Percentiles rank a stretch among this genome's conserved stretches.
These are phyloP conservation scores for Neocucurbitaria cava DNA, from an alignment of 2,329 filamentous ascomycete genomes.

Conservation along the genomic window DNA sequence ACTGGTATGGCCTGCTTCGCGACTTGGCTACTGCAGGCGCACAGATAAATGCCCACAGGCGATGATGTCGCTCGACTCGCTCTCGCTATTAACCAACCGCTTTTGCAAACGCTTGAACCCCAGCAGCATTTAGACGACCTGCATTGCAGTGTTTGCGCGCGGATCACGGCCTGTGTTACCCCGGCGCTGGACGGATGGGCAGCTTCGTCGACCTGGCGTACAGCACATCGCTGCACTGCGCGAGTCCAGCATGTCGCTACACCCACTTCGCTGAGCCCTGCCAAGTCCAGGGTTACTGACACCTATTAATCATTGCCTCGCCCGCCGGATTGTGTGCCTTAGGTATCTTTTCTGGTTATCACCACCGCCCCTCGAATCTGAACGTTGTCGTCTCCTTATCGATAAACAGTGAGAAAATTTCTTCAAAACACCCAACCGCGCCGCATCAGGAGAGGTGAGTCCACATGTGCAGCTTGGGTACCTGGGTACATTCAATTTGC, in stretches of 20 bases:
- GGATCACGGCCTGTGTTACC: slow-evolving; percentile 33
- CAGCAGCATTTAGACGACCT: slow-evolving; percentile 21
- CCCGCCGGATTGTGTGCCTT: slow-evolving; percentile 12
- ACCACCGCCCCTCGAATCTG: slow-evolving; percentile 3
- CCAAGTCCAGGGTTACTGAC: slow-evolving; percentile 32
- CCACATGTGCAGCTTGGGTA: neutral
- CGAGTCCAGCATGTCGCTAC: slow-evolving; percentile 36
- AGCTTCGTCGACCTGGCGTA: slow-evolving; percentile 25
- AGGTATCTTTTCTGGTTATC: slow-evolving; percentile 23
- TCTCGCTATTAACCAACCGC: slow-evolving; percentile 24
- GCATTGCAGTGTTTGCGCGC: slow-evolving; percentile 29
- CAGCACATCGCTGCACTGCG: slow-evolving; percentile 35
- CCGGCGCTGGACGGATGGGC: slow-evolving; percentile 28
- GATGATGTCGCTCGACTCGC: slow-evolving; percentile 27
- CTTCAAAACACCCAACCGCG: slow-evolving; percentile 28
- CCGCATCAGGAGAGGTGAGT: slow-evolving; percentile 30
- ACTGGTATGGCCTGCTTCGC: slow-evolving; percentile 23
- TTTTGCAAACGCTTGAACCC: slow-evolving; percentile 24
- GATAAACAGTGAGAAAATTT: slow-evolving; percentile 31
- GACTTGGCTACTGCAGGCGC: slow-evolving; percentile 25
- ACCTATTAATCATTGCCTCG: slow-evolving; percentile 36
- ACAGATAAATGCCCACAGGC: slow-evolving; percentile 21
- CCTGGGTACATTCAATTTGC: slow-evolving; percentile 11
- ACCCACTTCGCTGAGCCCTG: slow-evolving; percentile 35
- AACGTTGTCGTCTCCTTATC: slow-evolving; percentile 24